phyloP scores from a whole-genome alignment of 768 basidiomycete genomes.

The Pleurotus salmoneostramineus region DNA sequence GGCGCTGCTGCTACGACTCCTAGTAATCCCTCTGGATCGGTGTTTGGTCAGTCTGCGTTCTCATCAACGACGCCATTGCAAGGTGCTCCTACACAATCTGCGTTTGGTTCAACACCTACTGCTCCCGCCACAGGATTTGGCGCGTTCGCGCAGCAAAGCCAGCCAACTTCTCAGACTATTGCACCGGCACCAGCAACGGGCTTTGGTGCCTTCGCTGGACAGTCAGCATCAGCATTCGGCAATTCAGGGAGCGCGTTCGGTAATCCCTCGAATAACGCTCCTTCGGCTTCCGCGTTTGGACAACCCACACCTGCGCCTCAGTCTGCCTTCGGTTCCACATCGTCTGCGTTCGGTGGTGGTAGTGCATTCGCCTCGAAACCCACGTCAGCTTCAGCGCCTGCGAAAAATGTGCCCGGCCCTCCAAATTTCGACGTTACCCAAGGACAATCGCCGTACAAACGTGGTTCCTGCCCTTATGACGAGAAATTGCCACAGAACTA shows the following conservation, averaged over 20 bases:
- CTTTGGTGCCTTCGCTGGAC: neutral
- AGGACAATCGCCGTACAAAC: slow-evolving; percentile 30
- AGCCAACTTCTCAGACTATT: slow-evolving; percentile 8
- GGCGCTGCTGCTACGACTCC: slow-evolving; percentile 16
- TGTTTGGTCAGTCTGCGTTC: slow-evolving; percentile 23
- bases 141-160: slow-evolving; percentile 4
- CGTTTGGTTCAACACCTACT: neutral
- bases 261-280: neutral
- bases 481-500: slow-evolving; percentile 57
- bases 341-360: slow-evolving; percentile 3
- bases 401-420: slow-evolving; percentile 11
- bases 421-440: slow-evolving; percentile 22
- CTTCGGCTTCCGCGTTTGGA: slow-evolving; percentile 28
- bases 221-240: neutral
- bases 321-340: slow-evolving; percentile 10
- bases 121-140: slow-evolving; percentile 19
- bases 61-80: slow-evolving; percentile 8
- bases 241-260: slow-evolving; percentile 5
- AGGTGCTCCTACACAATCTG: slow-evolving; percentile 8
- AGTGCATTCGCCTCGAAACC: slow-evolving; percentile 6
- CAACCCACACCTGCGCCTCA: slow-evolving; percentile 12
- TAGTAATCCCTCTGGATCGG: slow-evolving; percentile 10
- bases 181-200: neutral
- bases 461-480: slow-evolving; percentile 54
- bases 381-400: slow-evolving; percentile 8